These are phyloP conservation scores for Polysphondylium violaceum DNA, from an alignment of 78 protist genomes.

Conservation along the genomic window DNA sequence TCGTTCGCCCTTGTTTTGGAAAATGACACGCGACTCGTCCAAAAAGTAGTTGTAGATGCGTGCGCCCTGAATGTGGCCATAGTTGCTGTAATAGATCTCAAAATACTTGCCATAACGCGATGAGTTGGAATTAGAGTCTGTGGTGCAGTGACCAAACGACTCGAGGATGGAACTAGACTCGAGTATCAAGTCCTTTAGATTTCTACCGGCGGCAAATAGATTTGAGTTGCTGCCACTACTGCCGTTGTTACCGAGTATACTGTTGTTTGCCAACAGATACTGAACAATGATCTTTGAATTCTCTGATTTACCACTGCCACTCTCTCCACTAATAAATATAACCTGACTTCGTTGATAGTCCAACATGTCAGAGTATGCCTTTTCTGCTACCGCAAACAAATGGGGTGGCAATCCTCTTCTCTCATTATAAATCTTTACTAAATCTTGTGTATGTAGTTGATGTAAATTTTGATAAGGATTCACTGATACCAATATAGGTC, in stretches of 20 bases:
- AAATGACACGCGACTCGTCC: constrained; percentile 68
- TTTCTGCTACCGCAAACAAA: constrained; percentile 30
- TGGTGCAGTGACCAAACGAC: constrained; percentile 81
- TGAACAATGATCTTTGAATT: constrained; percentile 87
- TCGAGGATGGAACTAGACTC: constrained; percentile 76
- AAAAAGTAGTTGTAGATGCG: constrained; percentile 55
- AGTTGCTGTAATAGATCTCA: constrained; percentile 58
- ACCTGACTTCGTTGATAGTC: constrained; percentile 54
- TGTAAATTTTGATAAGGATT: constrained; percentile 40
- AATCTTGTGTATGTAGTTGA: constrained; percentile 35
- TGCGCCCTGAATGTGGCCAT: constrained; percentile 71
- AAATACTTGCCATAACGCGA: constrained; percentile 83
- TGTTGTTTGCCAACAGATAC: constrained; percentile 77
- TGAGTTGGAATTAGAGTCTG: constrained; percentile 57
- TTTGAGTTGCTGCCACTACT: background rate
- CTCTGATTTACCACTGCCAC: constrained; percentile 98
- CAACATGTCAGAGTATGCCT: constrained; percentile 36
- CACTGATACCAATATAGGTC: constrained; percentile 50
- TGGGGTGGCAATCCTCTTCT: constrained; percentile 58
- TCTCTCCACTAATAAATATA: constrained; percentile 87
- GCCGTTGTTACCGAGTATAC: too few relatives aligned
- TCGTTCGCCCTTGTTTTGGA: constrained; percentile 64
- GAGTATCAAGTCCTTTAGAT: constrained; percentile 23
- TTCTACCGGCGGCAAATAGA: constrained; percentile 15
- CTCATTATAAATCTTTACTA: constrained; percentile 31